Evolutionary conservation across 331 rosid species (phyloP).

Genomic region (Saraca asoca): DNA sequence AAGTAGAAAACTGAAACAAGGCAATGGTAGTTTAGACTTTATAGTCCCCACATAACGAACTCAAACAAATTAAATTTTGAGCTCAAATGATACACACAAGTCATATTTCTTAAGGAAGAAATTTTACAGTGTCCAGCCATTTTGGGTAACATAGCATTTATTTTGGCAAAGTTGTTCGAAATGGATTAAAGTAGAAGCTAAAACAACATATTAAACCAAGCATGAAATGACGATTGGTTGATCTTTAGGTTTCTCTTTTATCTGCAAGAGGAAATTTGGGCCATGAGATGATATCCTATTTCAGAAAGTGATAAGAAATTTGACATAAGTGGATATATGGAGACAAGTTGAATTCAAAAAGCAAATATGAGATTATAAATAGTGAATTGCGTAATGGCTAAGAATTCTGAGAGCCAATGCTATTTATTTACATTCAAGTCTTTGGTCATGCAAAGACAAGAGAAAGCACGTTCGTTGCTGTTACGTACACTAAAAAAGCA

Average conservation of each 20-base stretch:
- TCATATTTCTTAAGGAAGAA: neutral
- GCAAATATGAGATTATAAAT: conserved; percentile 33
- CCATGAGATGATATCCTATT: conserved; percentile 35
- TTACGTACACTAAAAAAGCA: conserved; percentile 34
- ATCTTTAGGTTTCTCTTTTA: conserved; percentile 21
- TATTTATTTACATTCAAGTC: conserved; percentile 14
- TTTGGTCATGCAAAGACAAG: neutral
- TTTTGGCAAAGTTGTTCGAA: conserved; percentile 5
- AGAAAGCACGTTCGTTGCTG: conserved; percentile 37
- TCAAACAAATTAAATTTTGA: neutral
- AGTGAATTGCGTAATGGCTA: conserved; percentile 48
- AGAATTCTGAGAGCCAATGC: conserved; percentile 34
- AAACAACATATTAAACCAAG: conserved; percentile 17
- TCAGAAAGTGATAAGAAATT: conserved; percentile 27
- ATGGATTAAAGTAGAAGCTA: neutral
- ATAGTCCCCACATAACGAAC: no score
- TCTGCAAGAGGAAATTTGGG: conserved; percentile 8
- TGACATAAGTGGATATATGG: conserved; percentile 4
- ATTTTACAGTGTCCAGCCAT: neutral
- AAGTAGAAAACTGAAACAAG: neutral
- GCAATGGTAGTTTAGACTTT: neutral
- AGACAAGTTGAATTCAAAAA: conserved; percentile 31
- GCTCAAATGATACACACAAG: neutral
- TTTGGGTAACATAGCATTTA: neutral
- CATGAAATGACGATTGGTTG: conserved; percentile 19